phyloP scores from a whole-genome alignment of 345 rosid genomes.

The Salix koriyanagi region DNA sequence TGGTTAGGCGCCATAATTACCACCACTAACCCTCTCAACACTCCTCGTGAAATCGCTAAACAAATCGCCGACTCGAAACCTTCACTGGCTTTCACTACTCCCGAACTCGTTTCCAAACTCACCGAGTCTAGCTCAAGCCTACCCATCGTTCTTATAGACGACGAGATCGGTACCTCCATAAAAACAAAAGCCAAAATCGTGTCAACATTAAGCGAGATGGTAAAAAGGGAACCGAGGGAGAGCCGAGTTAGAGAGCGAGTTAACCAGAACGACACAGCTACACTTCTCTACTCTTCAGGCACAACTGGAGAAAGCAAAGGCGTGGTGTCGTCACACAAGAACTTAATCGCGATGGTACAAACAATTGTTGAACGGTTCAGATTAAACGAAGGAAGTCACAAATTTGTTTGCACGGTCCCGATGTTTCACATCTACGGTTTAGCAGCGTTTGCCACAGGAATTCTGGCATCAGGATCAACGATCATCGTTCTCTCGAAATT shows the following conservation, averaged over 20 bases:
- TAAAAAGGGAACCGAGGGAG: constrained; percentile 33
- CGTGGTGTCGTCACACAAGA: constrained; percentile 67
- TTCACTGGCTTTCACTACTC: constrained; percentile 61
- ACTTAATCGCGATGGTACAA: constrained; percentile 62
- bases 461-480: constrained; percentile 65
- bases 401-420: constrained; percentile 74
- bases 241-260: constrained; percentile 56
- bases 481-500: constrained; percentile 61
- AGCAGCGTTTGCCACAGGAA: constrained; percentile 58
- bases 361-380: constrained; percentile 31
- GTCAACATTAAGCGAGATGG: constrained; percentile 45
- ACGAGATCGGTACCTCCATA: constrained; percentile 3
- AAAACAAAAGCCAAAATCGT: constrained; percentile 24
- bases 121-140: constrained; percentile 31
- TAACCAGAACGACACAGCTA: constrained; percentile 67
- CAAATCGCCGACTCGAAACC: constrained; percentile 67
- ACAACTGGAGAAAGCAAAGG: constrained; percentile 92
- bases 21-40: constrained; percentile 83
- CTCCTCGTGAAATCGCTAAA: constrained; percentile 56
- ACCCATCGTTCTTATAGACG: constrained; percentile 59
- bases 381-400: constrained; percentile 33
- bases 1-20: constrained; percentile 89
- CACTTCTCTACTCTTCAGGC: constrained; percentile 85
- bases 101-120: constrained; percentile 57
- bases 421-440: constrained; percentile 88